Percentiles rank a stretch among this genome's conserved stretches.
Evolutionary conservation across 257 asterid genomes (phyloP).

Genomic region (Solanum piurae): DNA sequence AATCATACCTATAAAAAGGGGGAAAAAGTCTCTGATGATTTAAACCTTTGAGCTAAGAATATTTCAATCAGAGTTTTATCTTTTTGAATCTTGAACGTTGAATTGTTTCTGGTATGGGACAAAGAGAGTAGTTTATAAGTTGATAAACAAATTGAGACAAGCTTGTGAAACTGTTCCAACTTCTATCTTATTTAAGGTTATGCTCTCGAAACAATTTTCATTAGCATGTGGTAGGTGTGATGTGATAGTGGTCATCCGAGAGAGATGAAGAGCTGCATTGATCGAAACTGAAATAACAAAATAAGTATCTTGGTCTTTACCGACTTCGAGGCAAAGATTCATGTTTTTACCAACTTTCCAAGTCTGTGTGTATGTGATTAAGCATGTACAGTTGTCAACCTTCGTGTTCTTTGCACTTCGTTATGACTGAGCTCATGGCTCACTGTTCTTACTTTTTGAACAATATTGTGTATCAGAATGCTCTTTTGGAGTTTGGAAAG

Average conservation of each 20-base stretch:
- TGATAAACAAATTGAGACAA: background rate
- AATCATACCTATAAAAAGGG: background rate
- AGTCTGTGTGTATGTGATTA: background rate
- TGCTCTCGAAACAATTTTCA: background rate
- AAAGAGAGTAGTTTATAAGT: background rate
- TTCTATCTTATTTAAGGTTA: background rate
- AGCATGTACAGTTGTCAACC: background rate
- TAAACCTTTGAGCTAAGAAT: too few species aligned
- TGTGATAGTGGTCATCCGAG: background rate
- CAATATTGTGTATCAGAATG: slow-evolving; percentile 30
- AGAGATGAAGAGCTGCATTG: background rate
- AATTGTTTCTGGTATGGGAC: background rate
- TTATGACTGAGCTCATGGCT: background rate
- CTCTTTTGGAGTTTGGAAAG: slow-evolving; percentile 55
- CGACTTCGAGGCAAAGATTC: background rate
- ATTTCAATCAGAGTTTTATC: too few species aligned
- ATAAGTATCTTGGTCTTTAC: background rate
- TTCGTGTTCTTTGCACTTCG: background rate
- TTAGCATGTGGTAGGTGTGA: background rate
- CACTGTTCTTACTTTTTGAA: background rate
- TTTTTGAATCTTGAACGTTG: too few species aligned
- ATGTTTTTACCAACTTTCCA: background rate
- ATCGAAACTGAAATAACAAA: background rate
- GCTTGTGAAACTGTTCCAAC: background rate
- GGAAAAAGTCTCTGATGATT: background rate